Evolutionary conservation across 805 yeast species (phyloP), one percentile per base, ranked within the genome.

Genomic region (Novakomyces olei): DNA sequence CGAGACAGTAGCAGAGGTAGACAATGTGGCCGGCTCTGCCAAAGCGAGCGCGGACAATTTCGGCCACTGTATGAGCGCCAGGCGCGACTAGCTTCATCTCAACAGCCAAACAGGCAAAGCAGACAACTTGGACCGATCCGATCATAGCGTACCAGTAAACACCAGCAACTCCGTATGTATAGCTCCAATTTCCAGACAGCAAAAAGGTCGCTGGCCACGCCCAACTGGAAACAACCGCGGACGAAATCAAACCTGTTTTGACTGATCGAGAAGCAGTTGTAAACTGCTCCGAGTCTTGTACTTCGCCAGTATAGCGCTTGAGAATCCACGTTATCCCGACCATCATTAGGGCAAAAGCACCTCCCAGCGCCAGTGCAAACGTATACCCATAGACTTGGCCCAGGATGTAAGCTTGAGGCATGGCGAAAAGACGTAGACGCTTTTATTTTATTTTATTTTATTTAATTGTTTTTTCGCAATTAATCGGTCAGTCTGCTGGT

Each of bases 1-100:
- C 54, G 10, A 54, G 41, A 26, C 55, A 51, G 37, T 58, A 81
- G 50, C 73, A 72, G 49, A 77, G 58, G 34, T 37, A 53, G 4
- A 53, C 46, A 10, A 50, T 59, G 39, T 58, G 63, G 2, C 56
- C 51, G 1, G 42, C 38, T 25, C 41, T 47, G 8, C 61, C 60
- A 34, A 49, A 59, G 32, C 65, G 43, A 15, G 49, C 49, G 25
- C 44, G 42, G 29, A 58, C 44, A 15, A 55, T 45, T 39, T 60
- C 65, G 14, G 51, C 47, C 22, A 53, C 48, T 1, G 65, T 60
- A 37, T 38, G 44, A 5, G 40, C 40, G 10, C 36, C 36, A 5
- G 45, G 36, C 15, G 43, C 42, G 19, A 36, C 41, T 36, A 38
- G 19, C 36, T 39, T 35, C 20, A 43, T 30, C 20, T 44, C 34